Base-by-base conservation (phyloP, 2,329 filamentous ascomycete species). In the Fusarium tricinctum region DNA sequence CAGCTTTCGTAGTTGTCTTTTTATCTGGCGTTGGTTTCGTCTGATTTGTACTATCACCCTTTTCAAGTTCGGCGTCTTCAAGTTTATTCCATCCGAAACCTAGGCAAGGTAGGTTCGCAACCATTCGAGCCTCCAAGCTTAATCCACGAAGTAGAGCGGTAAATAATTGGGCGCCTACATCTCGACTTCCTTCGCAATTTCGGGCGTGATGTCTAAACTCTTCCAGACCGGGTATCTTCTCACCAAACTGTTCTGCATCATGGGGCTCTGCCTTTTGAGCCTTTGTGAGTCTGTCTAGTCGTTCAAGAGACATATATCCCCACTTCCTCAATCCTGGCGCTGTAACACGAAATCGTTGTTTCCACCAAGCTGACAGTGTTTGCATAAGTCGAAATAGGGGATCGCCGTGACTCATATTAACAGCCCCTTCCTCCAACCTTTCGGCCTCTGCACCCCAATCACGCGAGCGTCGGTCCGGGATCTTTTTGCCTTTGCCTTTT, bases 61-160 rank as follows among this genome's bases (percentile, higher is more conserved):
- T 86, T 70, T 85, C 84, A 3, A 78, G 75, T 14, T 88, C 87
- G 7, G 91, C 92, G 51, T 96, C 92, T 78, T 99, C 96, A 13
- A 86, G 80, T 77, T 95, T 97, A 63, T 89, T 97, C 90, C 93
- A 98, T 3, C 94, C 94, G 77, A 97, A 97, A 0, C 96, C 96
- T 22, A 93, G 81, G 1, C 94, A 91, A 75, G 98, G 96, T 40
- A 99, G 77, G 75, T 89, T 97, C 12, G 90, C 89, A 4, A 98
- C 89, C 83, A 98, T 86, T 30, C 95, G 87, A 13, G 93, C 88
- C 73, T 97, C 93, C 4, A 98, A 81, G 0, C 92, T 92, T 13
- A 98, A 76, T 1, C 90, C 93, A 68, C 96, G 86, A 22, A 97
- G 78, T 9, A 99, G 81, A 5, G 93, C 92, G 0, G 93, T 97